Conservation (phyloP, 805 yeast genomes). For the Candida ovalis region DNA sequence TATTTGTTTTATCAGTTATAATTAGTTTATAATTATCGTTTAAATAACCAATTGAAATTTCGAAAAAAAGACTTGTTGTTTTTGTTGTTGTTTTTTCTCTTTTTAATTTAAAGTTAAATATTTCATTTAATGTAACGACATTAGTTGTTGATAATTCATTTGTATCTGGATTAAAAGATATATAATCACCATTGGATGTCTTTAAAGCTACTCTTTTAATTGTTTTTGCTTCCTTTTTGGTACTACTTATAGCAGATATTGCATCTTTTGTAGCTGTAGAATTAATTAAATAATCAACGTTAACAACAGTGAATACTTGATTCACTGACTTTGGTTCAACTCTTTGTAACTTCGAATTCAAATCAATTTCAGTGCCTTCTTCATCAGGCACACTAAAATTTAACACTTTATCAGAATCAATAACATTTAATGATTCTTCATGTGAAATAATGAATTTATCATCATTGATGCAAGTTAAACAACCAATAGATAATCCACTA, state of each 20-base stretch:
- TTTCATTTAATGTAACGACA: conserved; percentile 27
- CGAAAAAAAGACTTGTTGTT: conserved; percentile 2
- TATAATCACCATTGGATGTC: conserved; percentile 19
- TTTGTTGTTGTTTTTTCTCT: not conserved
- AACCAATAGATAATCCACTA: conserved; percentile 12
- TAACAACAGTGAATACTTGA: conserved; percentile 27
- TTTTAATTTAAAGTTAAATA: conserved; percentile 20
- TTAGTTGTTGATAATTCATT: conserved; percentile 19
- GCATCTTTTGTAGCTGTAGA: too few species aligned
- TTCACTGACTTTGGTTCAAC: conserved; percentile 24
- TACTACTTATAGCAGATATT: conserved; percentile 1
- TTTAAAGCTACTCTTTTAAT: conserved; percentile 21
- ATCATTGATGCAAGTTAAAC: conserved; percentile 12
- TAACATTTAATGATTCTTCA: conserved; percentile 9
- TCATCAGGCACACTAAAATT: conserved; percentile 22
- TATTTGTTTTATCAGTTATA: conserved; percentile 13
- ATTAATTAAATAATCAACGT: conserved; percentile 20
- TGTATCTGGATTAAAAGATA: conserved; percentile 16
- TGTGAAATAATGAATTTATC: conserved; percentile 11
- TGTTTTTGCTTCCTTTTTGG: conserved; percentile 1
- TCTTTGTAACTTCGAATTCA: conserved; percentile 10
- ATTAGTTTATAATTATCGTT: conserved; percentile 17
- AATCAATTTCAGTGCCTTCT: conserved; percentile 3
- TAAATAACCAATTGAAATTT: conserved; percentile 17
- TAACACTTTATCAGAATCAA: conserved; percentile 7